Percentiles rank a stretch among this genome's conserved stretches.
phyloP scores from a whole-genome alignment of 208 protist species.

The Trypanosoma vivax region DNA sequence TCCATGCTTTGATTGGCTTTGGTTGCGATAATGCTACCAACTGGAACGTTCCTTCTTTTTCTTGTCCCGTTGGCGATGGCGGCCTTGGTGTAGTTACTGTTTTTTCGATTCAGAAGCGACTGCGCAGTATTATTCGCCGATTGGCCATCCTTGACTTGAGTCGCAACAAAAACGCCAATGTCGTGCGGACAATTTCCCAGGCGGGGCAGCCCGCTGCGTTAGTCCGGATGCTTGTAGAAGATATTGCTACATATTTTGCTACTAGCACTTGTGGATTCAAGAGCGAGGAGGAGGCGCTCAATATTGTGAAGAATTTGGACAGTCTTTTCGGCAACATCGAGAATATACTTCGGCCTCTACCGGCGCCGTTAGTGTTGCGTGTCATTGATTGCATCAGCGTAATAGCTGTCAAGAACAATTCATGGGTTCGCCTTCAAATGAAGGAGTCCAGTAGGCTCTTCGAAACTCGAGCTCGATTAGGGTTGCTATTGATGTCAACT shows the following conservation, averaged over 20 bases:
- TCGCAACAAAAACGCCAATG: conserved; percentile 44
- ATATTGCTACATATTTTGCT: conserved; percentile 56
- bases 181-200: conserved; percentile 38
- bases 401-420: conserved; percentile 84
- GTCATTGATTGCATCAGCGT: conserved; percentile 74
- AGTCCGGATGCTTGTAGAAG: conserved; percentile 65
- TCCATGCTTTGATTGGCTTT: conserved; percentile 31
- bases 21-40: neutral
- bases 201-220: conserved; percentile 33
- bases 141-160: conserved; percentile 71
- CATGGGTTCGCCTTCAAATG: conserved; percentile 79
- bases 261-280: conserved; percentile 27
- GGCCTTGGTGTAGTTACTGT: no score
- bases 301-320: conserved; percentile 78
- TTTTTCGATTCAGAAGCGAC: conserved; percentile 37
- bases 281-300: conserved; percentile 37
- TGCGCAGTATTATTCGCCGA: conserved; percentile 55
- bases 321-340: conserved; percentile 58
- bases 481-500: conserved; percentile 51
- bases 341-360: conserved; percentile 45
- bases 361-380: conserved; percentile 48
- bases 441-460: conserved; percentile 77
- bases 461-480: conserved; percentile 62
- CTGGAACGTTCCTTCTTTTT: no score
- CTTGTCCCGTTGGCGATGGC: no score